Evolutionary conservation across 768 basidiomycete genomes (phyloP), one percentile per base, ranked within the genome.

Genomic region (Lactarius sp.): DNA sequence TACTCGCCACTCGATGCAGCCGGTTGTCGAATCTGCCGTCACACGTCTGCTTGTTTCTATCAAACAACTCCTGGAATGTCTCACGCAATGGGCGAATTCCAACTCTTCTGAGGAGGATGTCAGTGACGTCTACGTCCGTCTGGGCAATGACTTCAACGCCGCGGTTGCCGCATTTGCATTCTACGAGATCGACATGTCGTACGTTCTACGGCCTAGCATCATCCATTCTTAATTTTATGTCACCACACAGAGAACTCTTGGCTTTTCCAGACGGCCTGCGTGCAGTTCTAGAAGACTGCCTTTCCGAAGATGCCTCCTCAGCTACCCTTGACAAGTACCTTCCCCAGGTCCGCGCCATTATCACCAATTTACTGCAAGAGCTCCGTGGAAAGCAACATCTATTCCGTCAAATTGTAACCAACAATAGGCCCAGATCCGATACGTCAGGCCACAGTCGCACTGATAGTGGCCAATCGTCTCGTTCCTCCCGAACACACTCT

Each of bases 111-210:
- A 96, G 72, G 77, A 75, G 49, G 80, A 90, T 68, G 94, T 99
- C 72, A 97, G 94, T 80, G 93, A 98, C 74, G 91, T 97, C 59
- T 99, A 99, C 75, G 97, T 99, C 59, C 85, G 86, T 59, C 80
- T 99, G 27, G 97, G 97, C 27, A 98, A 98, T 75, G 95, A 97
- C 72, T 98, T 99, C 79, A 98, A 98, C 72, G 83, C 85, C 16
- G 94, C 94, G 10, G 92, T 95, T 44, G 84, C 88, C 58, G 93
- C 94, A 1, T 99, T 99, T 73, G 82, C 83, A 2, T 78, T 82
- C 13, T 93, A 87, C 68, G 85, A 87, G 65, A 95, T 99, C 62
- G 85, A 90, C 65, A 98, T 98, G 90, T 79, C 81, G 96, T 98
- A 75, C 69, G 51, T 66, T 67, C 33, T 50, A 20, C 37, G 1